Base-by-base conservation (phyloP, 257 asterid genomes). In the Craterostigma plantagineum region DNA sequence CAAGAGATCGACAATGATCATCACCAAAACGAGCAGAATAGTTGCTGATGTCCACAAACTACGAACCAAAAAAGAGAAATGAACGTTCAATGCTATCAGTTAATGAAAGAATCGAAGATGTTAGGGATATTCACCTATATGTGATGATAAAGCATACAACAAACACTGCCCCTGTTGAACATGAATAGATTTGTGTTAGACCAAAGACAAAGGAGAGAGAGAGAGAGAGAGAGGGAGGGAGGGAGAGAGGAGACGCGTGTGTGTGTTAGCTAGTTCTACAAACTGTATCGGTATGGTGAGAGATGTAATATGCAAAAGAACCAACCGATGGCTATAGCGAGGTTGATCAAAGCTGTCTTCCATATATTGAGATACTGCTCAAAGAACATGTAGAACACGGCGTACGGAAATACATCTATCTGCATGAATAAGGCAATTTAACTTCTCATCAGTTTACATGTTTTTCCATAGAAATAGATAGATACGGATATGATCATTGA, bases 1-100 rank as follows among this genome's bases (percentile, higher is more conserved):
- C 98, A 87, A 66, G 40, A 87, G 72, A 78, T 87, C 98, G 71
- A 87, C 86, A 38, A 87, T 63, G 27, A 82, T 79, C 98, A 87
- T 87, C 16, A 62, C 49, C 76, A 87, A 48, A 62, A 87, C 95
- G 50, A 87, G 72, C 36, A 87, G 72, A 70, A 82, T 77, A 58
- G 83, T 87, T 30, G 92, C 79, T 18, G 98, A 87, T 45, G 95
- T 87, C 98, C 98, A 87, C 9, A 87, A 70, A 67, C 98, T 87
- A 51, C n/a, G n/a, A 13, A 57, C 54, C 37, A 47, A 34, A 53
- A 18, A 42, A 11, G 48, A 53, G 16, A n/a, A 11, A 1, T 40
- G 3, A 7, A 11, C 10, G 15, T 7, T 7, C n/a, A n/a, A n/a
- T n/a, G n/a, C n/a, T n/a, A 40, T 12, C 16, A 40, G 15, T 7